These are phyloP conservation scores for Quercus bicolor DNA, from an alignment of 306 rosid species.

Conservation along the genomic window DNA sequence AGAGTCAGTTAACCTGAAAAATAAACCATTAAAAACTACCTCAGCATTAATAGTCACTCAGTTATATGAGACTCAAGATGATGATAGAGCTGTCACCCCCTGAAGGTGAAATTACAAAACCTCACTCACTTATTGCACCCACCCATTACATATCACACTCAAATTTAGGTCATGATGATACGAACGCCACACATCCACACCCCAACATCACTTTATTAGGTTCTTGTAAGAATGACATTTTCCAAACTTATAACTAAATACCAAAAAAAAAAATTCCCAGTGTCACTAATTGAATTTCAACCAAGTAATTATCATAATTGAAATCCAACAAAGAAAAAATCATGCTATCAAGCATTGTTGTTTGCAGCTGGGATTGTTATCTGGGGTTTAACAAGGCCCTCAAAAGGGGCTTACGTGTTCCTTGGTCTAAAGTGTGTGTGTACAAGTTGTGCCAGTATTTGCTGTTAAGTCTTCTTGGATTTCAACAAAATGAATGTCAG, in stretches of 20 bases:
- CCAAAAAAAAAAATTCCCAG: not conserved
- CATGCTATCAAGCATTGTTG: no score
- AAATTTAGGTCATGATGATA: not conserved
- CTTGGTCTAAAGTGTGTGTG: no score
- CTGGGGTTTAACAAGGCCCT: no score
- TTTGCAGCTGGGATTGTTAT: no score
- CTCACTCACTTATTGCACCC: not conserved
- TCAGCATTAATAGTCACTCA: not conserved
- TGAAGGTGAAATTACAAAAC: not conserved
- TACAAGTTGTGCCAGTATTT: no score
- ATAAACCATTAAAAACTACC: not conserved
- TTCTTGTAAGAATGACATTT: not conserved
- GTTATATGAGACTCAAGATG: not conserved
- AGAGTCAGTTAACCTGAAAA: constrained; percentile 1
- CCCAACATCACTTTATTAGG: not conserved
- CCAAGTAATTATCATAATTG: not conserved
- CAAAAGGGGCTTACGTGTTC: no score
- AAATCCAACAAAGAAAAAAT: not conserved
- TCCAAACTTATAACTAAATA: not conserved
- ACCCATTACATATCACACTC: not conserved
- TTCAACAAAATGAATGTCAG: not conserved
- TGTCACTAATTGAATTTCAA: not conserved
- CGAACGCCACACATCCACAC: not conserved
- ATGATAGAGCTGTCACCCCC: not conserved
- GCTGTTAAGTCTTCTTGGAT: no score